Percentiles rank a stretch among this genome's conserved stretches.
Conservation (phyloP, 2,329 filamentous ascomycete genomes). For the Sarocladiaceae sp. region DNA sequence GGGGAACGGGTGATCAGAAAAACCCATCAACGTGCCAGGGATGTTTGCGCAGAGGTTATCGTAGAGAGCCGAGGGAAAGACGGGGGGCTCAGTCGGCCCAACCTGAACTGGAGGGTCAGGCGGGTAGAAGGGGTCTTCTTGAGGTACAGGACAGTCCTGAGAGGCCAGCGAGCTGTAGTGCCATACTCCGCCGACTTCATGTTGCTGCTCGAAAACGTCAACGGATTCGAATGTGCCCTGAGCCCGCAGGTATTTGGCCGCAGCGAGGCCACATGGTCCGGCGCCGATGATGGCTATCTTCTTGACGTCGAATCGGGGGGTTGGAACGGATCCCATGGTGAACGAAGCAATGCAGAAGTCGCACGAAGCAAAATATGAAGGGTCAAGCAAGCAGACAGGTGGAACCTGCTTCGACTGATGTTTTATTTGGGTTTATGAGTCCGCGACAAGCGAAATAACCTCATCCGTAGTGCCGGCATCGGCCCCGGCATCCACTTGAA, state of each 20-base stretch:
- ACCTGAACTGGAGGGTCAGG: slow-evolving; percentile 57
- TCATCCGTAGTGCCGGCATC: too few relatives aligned
- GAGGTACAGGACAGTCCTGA: slow-evolving; percentile 53
- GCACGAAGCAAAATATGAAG: background rate
- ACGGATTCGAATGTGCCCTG: slow-evolving; percentile 63
- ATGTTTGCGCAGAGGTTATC: slow-evolving; percentile 81
- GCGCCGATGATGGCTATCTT: slow-evolving; percentile 75
- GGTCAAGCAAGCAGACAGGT: background rate
- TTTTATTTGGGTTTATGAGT: too few relatives aligned
- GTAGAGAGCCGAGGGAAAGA: slow-evolving; percentile 82
- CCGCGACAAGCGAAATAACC: too few relatives aligned
- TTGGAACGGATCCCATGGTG: slow-evolving; percentile 23
- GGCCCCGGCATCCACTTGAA: too few relatives aligned
- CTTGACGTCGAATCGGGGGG: slow-evolving; percentile 40
- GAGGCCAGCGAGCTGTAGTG: slow-evolving; percentile 57
- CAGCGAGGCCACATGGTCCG: slow-evolving; percentile 70
- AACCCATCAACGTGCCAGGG: slow-evolving; percentile 73
- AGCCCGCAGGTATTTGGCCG: slow-evolving; percentile 73
- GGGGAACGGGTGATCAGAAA: slow-evolving; percentile 63
- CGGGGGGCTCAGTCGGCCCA: slow-evolving; percentile 27
- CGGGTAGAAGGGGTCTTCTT: slow-evolving; percentile 57
- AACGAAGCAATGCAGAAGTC: background rate
- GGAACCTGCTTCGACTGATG: background rate
- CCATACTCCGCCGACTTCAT: slow-evolving; percentile 77
- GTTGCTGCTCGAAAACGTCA: slow-evolving; percentile 75